Percentiles rank a stretch among this genome's conserved stretches.
Evolutionary conservation across 2,329 filamentous ascomycete genomes (phyloP).

Genomic region (Plectosphaerella sp.): DNA sequence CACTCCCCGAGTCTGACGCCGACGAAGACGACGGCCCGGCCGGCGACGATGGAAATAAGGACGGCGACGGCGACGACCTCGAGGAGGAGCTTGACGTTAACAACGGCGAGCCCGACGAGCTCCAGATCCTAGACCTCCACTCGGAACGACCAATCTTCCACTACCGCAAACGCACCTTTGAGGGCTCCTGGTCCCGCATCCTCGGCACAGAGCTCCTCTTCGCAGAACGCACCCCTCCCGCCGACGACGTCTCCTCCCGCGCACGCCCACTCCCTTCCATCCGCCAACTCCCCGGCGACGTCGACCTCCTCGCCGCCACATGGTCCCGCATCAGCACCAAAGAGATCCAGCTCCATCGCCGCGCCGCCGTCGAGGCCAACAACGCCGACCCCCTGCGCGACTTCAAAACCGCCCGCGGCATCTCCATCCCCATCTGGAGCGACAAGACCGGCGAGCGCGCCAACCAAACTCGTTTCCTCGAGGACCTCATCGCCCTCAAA

Average conservation of each 20-base stretch:
- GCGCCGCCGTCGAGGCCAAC: conserved; percentile 19
- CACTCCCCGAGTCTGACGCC: conserved; percentile 12
- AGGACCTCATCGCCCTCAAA: conserved; percentile 63
- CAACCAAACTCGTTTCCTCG: conserved; percentile 54
- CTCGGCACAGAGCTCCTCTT: conserved; percentile 84
- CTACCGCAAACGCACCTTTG: conserved; percentile 74
- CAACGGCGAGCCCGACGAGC: conserved; percentile 27
- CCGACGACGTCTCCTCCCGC: conserved; percentile 25
- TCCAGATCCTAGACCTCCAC: conserved; percentile 84
- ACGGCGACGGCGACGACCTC: conserved; percentile 17
- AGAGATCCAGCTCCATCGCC: conserved; percentile 55
- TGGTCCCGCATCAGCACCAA: conserved; percentile 65
- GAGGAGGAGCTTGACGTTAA: conserved; percentile 14
- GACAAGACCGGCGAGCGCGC: conserved; percentile 43
- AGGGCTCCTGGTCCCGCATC: conserved; percentile 75
- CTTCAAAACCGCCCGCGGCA: conserved; percentile 35
- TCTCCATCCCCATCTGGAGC: conserved; percentile 40
- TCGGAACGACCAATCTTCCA: conserved; percentile 71
- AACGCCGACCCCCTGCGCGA: conserved; percentile 27
- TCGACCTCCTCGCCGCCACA: conserved; percentile 70
- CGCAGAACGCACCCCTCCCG: conserved; percentile 32
- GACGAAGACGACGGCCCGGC: conserved; percentile 16
- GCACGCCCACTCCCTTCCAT: conserved; percentile 34
- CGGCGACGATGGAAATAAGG: conserved; percentile 10
- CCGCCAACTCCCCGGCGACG: conserved; percentile 49